phyloP scores from a whole-genome alignment of 345 rosid species.

The Corymbia maculata region DNA sequence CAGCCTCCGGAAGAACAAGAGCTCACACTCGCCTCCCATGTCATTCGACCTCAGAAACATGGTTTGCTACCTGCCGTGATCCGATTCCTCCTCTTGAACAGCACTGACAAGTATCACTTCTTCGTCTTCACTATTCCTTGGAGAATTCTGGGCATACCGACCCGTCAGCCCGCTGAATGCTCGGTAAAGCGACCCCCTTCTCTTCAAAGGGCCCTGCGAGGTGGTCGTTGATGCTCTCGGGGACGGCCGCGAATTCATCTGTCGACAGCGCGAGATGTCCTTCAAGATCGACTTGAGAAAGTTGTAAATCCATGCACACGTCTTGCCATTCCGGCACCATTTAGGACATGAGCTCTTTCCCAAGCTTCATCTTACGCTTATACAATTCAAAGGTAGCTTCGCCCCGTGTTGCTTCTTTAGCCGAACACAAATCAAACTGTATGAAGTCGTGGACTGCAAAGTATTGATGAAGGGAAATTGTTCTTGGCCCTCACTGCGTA shows the following conservation, averaged over 20 bases:
- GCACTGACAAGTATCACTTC: constrained; percentile 38
- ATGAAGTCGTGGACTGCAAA: neutral
- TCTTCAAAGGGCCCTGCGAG: constrained; percentile 6
- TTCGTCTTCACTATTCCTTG: constrained; percentile 26
- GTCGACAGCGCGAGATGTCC: constrained; percentile 17
- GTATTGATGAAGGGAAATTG: neutral
- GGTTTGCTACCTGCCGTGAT: constrained; percentile 19
- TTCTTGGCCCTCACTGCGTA: neutral
- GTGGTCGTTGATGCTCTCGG: constrained; percentile 3
- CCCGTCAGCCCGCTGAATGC: constrained; percentile 30
- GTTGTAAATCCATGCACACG: constrained; percentile 52
- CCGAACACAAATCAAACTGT: neutral
- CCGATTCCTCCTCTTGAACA: constrained; percentile 13
- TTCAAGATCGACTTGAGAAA: constrained; percentile 33
- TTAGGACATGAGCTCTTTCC: constrained; percentile 46
- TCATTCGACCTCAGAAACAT: constrained; percentile 27
- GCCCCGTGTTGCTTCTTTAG: neutral
- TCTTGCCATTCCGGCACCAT: constrained; percentile 72
- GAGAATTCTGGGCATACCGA: neutral
- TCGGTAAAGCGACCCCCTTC: constrained; percentile 16
- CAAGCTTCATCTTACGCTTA: constrained; percentile 34
- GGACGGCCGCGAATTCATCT: neutral
- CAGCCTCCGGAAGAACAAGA: constrained; percentile 40
- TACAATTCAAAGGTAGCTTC: neutral
- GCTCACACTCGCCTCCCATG: constrained; percentile 37